Base-by-base conservation (phyloP, 139 green algal genomes). In the Chlorokybus atmophyticus region DNA sequence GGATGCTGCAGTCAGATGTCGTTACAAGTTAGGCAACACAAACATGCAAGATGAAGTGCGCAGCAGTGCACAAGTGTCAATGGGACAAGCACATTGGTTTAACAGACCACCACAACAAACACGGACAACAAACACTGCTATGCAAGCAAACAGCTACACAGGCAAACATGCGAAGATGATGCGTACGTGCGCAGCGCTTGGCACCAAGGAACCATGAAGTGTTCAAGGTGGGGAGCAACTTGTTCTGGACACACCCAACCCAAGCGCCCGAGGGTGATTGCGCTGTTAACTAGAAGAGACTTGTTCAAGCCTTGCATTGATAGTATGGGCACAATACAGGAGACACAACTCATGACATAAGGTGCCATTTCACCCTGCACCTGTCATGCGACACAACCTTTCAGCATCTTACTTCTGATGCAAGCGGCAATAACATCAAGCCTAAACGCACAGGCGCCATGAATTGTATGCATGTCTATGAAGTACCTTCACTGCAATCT, bases 251-350 rank as follows among this genome's bases (percentile, higher is more conserved):
- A 77, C 24, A 84, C 53, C 79, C 67, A 83, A 0, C 76, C 81
- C 1, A 93, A 42, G 24, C 88, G 67, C 17, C 90, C 90, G 4
- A 97, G 61, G 6, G 81, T 84, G 66, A 97, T 94, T 32, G 90
- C 83, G 27, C 67, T 74, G 57, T 97, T 97, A 54, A 97, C 90
- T 2, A 83, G 35, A 32, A 97, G 64, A 61, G 57, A 75, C 30
- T 75, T 71, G 1, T 82, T 83, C 49, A 94, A 17, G 44, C 35
- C 35, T 14, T 44, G 40, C 35, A 42, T 38, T 4, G 52, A 32
- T 5, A 94, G 67, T 32, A 94, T 75, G 29, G 44, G 52, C 19
- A 79, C 73, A 28, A 88, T 68, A 28, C 59, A 65, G 62, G 83
- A 70, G 29, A 77, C 60, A 0, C 77, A 53, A n/a, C 56, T 29